Conservation (phyloP, 495 filamentous ascomycete species). For the Pyrenopolyporus hunteri region DNA sequence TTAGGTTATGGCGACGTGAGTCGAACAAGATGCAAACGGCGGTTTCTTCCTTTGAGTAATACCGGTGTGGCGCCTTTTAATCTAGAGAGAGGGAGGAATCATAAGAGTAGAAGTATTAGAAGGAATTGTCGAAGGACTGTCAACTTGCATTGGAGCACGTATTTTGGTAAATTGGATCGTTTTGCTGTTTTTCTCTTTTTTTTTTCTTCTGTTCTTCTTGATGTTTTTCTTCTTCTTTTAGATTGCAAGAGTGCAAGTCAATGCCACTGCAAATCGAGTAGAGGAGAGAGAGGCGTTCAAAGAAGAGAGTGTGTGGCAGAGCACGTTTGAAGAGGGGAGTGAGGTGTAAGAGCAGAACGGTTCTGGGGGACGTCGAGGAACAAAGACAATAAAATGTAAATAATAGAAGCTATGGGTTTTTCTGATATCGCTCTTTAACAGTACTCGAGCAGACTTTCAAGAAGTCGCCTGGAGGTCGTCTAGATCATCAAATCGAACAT, state of each 20-base stretch:
- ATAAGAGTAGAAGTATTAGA: slow-evolving; percentile 13
- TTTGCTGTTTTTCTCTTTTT: slow-evolving; percentile 16
- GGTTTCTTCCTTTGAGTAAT: slow-evolving; percentile 25
- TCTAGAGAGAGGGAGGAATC: slow-evolving; percentile 24
- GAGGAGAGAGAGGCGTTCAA: slow-evolving; percentile 13
- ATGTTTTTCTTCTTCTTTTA: slow-evolving; percentile 35
- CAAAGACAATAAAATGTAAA: slow-evolving; percentile 2
- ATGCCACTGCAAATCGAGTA: slow-evolving; percentile 51
- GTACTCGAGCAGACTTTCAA: slow-evolving; percentile 53
- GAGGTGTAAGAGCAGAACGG: neutral
- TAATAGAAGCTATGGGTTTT: slow-evolving; percentile 6
- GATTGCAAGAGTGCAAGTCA: slow-evolving; percentile 55
- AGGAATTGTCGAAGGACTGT: slow-evolving; percentile 33
- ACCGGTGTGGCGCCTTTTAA: slow-evolving; percentile 9
- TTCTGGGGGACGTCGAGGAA: neutral
- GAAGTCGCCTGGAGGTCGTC: slow-evolving; percentile 52
- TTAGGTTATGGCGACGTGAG: slow-evolving; percentile 16
- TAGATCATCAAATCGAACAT: slow-evolving; percentile 57
- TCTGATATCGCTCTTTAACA: slow-evolving; percentile 26
- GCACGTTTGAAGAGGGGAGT: slow-evolving; percentile 33
- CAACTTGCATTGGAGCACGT: slow-evolving; percentile 28
- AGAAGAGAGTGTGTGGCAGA: no score
- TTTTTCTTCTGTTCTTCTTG: slow-evolving; percentile 1
- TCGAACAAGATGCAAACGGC: slow-evolving; percentile 50
- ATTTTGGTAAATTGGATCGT: slow-evolving; percentile 17